Conservation (phyloP, 441 rosid species). For the Populus hybrid region DNA sequence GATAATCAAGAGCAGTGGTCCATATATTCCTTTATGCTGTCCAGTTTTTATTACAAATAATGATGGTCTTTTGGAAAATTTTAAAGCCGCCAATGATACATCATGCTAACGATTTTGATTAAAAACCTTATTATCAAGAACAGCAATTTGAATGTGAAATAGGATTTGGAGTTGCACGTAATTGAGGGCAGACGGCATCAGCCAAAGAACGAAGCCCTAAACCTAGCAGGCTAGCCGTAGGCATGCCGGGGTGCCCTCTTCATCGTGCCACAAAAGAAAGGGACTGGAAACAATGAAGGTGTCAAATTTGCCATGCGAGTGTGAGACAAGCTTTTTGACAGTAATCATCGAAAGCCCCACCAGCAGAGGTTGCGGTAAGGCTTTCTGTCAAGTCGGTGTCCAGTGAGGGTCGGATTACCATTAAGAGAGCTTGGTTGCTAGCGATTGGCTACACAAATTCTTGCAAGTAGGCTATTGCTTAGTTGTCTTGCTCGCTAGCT, state of each 20-base stretch:
- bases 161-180: no score
- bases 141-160: no score
- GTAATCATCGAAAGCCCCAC: conserved; percentile 12
- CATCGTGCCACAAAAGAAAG: conserved; percentile 5
- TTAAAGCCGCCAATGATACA: background rate
- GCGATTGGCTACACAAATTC: background rate
- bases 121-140: no score
- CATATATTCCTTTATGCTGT: background rate
- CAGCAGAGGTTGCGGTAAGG: conserved; percentile 11
- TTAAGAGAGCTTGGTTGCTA: background rate
- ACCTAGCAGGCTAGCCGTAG: no score
- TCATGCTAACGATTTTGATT: background rate
- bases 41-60: background rate
- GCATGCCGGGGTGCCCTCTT: no score
- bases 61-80: background rate
- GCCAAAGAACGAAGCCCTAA: no score
- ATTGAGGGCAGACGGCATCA: no score
- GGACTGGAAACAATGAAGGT: conserved; percentile 8
- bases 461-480: background rate
- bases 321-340: conserved; percentile 5
- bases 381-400: background rate
- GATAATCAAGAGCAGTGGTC: background rate
- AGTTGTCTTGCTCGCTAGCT: background rate
- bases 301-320: background rate
- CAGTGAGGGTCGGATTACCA: background rate